phyloP scores from a whole-genome alignment of 805 yeast genomes.

The Hanseniaspora hatyaiensis region DNA sequence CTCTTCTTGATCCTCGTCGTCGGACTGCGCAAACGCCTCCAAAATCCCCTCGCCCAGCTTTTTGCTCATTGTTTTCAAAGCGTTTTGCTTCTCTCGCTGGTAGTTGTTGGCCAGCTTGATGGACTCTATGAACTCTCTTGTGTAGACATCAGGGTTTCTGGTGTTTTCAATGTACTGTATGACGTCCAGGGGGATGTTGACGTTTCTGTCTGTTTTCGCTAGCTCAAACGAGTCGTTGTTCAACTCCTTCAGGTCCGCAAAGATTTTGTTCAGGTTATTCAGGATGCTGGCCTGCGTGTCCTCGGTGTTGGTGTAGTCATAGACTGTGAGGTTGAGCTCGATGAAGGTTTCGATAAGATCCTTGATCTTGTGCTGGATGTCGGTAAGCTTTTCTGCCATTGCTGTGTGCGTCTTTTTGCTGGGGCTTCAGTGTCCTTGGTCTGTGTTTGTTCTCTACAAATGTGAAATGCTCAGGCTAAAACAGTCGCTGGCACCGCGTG shows the following conservation, averaged over 20 bases:
- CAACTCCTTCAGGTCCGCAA: constrained; percentile 32
- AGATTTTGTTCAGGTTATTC: constrained; percentile 33
- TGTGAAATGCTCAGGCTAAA: too few relatives aligned
- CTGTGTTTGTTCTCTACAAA: background rate
- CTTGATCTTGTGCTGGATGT: constrained; percentile 30
- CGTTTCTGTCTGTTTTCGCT: constrained; percentile 28
- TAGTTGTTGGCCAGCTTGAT: constrained; percentile 83
- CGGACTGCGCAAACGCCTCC: constrained; percentile 53
- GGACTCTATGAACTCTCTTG: constrained; percentile 91
- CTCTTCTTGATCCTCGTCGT: constrained; percentile 4
- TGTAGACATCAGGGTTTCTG: constrained; percentile 90
- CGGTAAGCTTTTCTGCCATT: constrained; percentile 24
- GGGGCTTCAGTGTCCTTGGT: too few relatives aligned
- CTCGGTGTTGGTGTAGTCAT: constrained; percentile 83
- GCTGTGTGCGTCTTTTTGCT: too few relatives aligned
- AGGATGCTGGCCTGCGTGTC: constrained; percentile 53
- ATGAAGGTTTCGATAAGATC: constrained; percentile 65
- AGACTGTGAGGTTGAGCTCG: constrained; percentile 82
- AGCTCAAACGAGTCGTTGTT: constrained; percentile 20
- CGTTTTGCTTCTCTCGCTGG: constrained; percentile 71
- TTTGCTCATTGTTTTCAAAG: constrained; percentile 50
- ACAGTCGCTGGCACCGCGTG: too few relatives aligned
- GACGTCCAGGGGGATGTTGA: constrained; percentile 70
- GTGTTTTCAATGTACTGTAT: constrained; percentile 89
- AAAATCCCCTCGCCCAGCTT: constrained; percentile 56